Base-by-base conservation (phyloP, 768 basidiomycete genomes). In the Punctularia strigosozonata region DNA sequence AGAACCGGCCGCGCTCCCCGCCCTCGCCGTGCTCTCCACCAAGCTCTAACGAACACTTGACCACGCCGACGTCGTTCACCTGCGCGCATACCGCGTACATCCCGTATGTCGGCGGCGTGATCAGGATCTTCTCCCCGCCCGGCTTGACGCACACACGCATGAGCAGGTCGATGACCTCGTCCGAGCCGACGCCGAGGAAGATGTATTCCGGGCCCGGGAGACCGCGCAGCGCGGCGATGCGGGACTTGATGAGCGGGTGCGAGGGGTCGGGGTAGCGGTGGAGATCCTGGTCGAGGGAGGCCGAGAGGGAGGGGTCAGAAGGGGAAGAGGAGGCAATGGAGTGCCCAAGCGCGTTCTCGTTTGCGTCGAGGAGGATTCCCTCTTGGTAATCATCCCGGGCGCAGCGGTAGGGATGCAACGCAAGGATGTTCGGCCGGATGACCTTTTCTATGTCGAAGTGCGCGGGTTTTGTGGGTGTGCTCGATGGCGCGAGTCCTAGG, bases 81-180 rank as follows among this genome's bases (percentile, higher is more conserved):
- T 95, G 84, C 7, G 94, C 95, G 43, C 83, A 90, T 1, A 98
- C 94, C 10, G 71, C 57, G 60, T 98, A 97, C 94, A 98, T 99
- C 14, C 94, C 95, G 55, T 98, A 98, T 10, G 95, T 97, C 4
- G 95, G 95, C 1, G 94, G 94, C 1, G 85, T 88, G 25, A 75
- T 81, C 53, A 98, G 58, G 24, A 95, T 82, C 54, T 80, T 84
- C 49, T 98, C 94, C 39, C 61, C 68, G 1, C 58, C 73, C 0
- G 95, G 95, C 1, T 60, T 62, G 48, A 92, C 91, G 45, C 85
- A 80, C 23, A 98, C 77, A 14, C 95, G 76, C 64, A 94, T 91
- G 35, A 98, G 66, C 39, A 98, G 64, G 54, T 99, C 95, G 48
- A 98, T 91, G 30, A 91, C 80, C 51, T 99, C 95, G 59, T 99